Evolutionary conservation across 371 early-diverging fungal genomes (phyloP).

Genomic region (Mortierella sp.): DNA sequence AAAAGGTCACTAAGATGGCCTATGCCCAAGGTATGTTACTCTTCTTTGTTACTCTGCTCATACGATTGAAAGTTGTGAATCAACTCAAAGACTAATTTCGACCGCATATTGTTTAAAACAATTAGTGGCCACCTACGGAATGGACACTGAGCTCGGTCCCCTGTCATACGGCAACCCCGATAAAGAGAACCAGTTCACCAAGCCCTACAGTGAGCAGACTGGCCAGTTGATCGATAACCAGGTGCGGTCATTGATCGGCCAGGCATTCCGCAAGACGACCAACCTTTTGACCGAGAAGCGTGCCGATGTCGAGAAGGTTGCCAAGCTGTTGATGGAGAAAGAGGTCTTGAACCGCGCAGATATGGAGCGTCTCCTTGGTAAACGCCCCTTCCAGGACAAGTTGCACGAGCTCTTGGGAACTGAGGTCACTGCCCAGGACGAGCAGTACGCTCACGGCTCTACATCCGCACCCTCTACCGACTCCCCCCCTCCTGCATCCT

Average conservation of each 20-base stretch:
- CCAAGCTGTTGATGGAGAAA: conserved; percentile 91
- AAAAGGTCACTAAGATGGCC: conserved; percentile 98
- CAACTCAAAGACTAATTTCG: neutral
- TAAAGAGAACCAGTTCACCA: conserved; percentile 85
- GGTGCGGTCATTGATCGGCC: conserved; percentile 85
- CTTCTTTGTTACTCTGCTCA: neutral
- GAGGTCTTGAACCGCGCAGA: conserved; percentile 97
- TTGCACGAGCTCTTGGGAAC: conserved; percentile 54
- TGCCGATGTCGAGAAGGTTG: conserved; percentile 94
- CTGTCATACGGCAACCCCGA: conserved; percentile 85
- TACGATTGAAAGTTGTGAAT: neutral
- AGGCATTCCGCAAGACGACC: conserved; percentile 87
- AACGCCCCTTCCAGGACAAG: conserved; percentile 88
- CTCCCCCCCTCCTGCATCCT: conserved; percentile 11
- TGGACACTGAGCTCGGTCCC: conserved; percentile 93
- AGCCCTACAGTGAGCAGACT: conserved; percentile 97
- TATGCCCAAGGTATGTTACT: conserved; percentile 80
- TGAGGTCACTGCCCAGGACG: conserved; percentile 39
- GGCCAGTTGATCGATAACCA: conserved; percentile 96
- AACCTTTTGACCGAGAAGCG: conserved; percentile 86
- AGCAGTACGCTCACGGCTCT: conserved; percentile 21
- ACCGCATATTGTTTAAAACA: neutral
- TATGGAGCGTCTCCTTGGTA: conserved; percentile 92
- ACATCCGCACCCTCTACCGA: conserved; percentile 36
- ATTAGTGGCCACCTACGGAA: conserved; percentile 91